Evolutionary conservation across 805 yeast genomes (phyloP), one percentile per base, ranked within the genome.

Genomic region (Candida chauliodis): DNA sequence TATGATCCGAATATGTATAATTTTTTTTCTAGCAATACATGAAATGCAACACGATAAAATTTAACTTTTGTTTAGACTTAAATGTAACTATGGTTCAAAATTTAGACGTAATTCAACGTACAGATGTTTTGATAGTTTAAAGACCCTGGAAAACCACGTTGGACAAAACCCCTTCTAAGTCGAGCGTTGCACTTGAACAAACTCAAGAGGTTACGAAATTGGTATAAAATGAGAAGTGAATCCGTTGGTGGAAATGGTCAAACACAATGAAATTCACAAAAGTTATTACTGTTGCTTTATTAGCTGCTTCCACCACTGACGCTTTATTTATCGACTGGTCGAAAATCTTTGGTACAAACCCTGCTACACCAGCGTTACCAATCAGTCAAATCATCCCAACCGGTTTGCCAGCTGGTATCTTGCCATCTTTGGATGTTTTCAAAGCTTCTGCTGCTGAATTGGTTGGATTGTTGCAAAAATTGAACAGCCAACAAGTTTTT

Each of bases 1-100:
- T 71, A 71, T 47, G 66, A 67, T 45, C 73, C 76, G 2, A 59
- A 69, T 40, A 66, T 71, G 68, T 72, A 72, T 44, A 59, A 65
- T 35, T 65, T 59, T 38, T 68, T 69, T 39, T 55, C 63, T n/a
- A 30, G 24, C 10, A 21, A 21, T 21, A 21, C n/a, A n/a, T n/a
- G 14, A 8, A 26, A 26, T n/a, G n/a, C n/a, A n/a, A n/a, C n/a
- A n/a, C n/a, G n/a, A n/a, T n/a, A n/a, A n/a, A n/a, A n/a, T n/a
- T n/a, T n/a, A n/a, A n/a, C n/a, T n/a, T n/a, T n/a, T n/a, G n/a
- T n/a, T n/a, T n/a, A n/a, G n/a, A n/a, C n/a, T n/a, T n/a, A n/a
- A n/a, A n/a, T n/a, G n/a, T n/a, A n/a, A n/a, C 17, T n/a, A n/a
- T n/a, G n/a, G n/a, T n/a, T n/a, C n/a, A n/a, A n/a, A n/a, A n/a